A percentile compares a stretch with the other conserved stretches of the same genome.
Conservation (phyloP, 78 protist species). For the Pelomyxa schiedti region DNA sequence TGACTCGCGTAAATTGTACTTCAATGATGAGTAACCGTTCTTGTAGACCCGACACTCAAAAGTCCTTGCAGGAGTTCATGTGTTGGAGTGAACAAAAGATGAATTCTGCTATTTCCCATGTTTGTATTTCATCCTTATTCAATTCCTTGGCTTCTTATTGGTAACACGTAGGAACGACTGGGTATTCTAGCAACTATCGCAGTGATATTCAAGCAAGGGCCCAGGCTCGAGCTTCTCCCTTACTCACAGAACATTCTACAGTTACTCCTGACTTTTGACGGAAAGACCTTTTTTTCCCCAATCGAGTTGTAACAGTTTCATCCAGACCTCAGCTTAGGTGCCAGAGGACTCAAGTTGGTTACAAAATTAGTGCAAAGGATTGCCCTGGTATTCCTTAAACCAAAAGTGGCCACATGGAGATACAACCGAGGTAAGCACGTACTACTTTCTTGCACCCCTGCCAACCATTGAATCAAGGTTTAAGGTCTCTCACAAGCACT, state of each 20-base stretch:
- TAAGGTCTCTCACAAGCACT: not conserved
- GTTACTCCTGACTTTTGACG: not conserved
- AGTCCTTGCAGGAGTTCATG: constrained; percentile 25
- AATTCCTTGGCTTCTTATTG: not conserved
- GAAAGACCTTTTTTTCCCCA: not conserved
- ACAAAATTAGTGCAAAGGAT: constrained; percentile 73
- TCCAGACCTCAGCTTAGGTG: not conserved
- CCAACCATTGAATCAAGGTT: not conserved
- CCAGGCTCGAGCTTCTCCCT: constrained; percentile 44
- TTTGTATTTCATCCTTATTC: not conserved
- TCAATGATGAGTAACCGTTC: not conserved
- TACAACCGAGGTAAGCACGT: constrained; percentile 37
- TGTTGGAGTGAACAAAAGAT: not conserved
- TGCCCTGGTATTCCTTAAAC: constrained; percentile 60
- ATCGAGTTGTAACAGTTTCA: too few species aligned
- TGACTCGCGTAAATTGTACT: not conserved
- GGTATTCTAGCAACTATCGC: constrained; percentile 50
- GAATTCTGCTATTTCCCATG: not conserved
- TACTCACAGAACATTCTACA: not conserved
- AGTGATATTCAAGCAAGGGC: constrained; percentile 46
- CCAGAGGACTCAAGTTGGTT: constrained; percentile 15
- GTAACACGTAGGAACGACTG: not conserved
- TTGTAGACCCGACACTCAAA: not conserved
- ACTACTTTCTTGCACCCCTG: not conserved
- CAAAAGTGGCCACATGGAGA: constrained; percentile 75